phyloP scores from a whole-genome alignment of 176 grass and related monocot species.

The Avena insularis region DNA sequence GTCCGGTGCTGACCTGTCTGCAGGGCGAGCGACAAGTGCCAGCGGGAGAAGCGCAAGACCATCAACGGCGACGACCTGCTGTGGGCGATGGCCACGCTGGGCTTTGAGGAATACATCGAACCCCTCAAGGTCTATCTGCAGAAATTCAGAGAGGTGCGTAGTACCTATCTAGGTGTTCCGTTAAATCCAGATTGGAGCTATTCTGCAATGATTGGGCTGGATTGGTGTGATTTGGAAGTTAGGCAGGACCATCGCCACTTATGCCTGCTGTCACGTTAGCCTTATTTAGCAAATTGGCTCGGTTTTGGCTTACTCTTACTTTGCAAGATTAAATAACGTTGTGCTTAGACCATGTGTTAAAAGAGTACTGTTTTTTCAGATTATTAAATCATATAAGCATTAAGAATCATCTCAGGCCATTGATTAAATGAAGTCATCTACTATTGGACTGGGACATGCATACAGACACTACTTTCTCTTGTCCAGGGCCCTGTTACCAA shows the following conservation, averaged over 20 bases:
- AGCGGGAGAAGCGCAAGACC: conserved; percentile 82
- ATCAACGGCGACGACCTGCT: conserved; percentile 81
- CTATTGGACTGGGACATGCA: background rate
- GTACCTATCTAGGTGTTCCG: background rate
- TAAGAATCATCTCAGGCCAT: background rate
- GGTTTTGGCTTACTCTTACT: conserved; percentile 4
- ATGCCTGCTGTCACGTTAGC: background rate
- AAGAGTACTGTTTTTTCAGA: background rate
- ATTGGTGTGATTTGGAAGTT: conserved; percentile 26
- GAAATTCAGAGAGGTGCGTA: conserved; percentile 74
- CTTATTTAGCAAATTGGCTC: background rate
- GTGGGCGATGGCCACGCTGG: conserved; percentile 81
- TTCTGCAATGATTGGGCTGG: background rate
- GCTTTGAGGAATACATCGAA: conserved; percentile 82
- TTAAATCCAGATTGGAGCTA: background rate
- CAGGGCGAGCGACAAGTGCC: conserved; percentile 86
- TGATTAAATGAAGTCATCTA: background rate
- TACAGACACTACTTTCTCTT: background rate
- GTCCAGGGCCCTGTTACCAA: background rate
- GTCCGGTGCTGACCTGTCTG: conserved; percentile 35
- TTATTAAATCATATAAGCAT: background rate
- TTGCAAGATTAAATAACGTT: background rate
- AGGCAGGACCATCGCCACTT: conserved; percentile 3
- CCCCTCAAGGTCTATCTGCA: conserved; percentile 80
- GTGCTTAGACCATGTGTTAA: background rate